These are phyloP conservation scores for Massariosphaeria phaeospora DNA, from an alignment of 495 filamentous ascomycete genomes.

Conservation along the genomic window DNA sequence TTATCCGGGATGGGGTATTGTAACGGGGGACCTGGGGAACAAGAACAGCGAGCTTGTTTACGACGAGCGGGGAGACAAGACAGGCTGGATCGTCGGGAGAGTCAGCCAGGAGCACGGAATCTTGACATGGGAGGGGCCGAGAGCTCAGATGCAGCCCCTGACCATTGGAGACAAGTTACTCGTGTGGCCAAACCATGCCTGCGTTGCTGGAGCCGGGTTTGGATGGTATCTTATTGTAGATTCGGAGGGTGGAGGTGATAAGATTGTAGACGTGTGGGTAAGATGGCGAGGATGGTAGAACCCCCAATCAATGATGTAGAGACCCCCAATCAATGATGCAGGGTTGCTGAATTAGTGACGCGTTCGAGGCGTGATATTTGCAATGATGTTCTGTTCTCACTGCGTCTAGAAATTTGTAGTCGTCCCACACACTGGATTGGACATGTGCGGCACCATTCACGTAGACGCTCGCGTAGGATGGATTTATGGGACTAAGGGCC, in stretches of 20 bases:
- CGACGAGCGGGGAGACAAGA: conserved; percentile 33
- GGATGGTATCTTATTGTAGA: conserved; percentile 76
- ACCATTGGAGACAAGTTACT: conserved; percentile 57
- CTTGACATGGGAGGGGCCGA: conserved; percentile 43
- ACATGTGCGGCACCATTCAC: no score
- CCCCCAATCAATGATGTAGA: background rate
- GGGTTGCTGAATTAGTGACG: no score
- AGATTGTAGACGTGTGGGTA: conserved; percentile 41
- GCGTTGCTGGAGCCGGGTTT: conserved; percentile 67
- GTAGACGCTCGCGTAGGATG: background rate
- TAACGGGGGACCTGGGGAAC: conserved; percentile 40
- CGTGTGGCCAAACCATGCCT: conserved; percentile 82
- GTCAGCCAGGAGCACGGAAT: conserved; percentile 45
- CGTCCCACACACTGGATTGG: no score
- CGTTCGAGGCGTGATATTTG: no score
- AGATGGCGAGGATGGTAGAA: conserved; percentile 44
- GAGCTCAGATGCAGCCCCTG: conserved; percentile 53
- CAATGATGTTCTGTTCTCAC: no score
- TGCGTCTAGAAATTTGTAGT: no score
- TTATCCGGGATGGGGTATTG: conserved; percentile 69
- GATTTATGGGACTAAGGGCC: background rate
- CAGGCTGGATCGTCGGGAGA: conserved; percentile 42
- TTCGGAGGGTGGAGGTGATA: conserved; percentile 49
- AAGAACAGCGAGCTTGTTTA: conserved; percentile 14
- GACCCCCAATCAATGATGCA: background rate